Evolutionary conservation across 2,329 filamentous ascomycete species (phyloP).

Genomic region (Onygena corvina): DNA sequence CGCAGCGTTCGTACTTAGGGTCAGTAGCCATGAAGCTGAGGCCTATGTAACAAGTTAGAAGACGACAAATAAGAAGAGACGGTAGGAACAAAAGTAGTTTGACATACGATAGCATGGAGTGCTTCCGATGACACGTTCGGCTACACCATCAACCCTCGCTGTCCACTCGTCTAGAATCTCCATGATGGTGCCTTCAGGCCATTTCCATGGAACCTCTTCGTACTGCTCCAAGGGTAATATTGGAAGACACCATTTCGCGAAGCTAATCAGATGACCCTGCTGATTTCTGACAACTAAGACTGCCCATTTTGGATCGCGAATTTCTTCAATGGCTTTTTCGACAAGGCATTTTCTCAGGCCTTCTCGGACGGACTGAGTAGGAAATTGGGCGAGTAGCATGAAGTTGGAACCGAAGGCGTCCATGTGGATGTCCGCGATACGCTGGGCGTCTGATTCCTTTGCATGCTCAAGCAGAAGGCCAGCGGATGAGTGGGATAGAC

Average conservation of each 20-base stretch:
- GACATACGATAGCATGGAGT: background rate
- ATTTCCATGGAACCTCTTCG: background rate
- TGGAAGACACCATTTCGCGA: background rate
- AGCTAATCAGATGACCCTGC: background rate
- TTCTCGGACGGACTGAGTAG: conserved; percentile 17
- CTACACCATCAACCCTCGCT: background rate
- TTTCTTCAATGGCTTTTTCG: conserved; percentile 16
- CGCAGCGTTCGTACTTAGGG: conserved; percentile 15
- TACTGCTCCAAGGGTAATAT: background rate
- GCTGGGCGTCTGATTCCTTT: conserved; percentile 14
- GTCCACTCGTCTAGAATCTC: background rate
- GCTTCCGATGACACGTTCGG: background rate
- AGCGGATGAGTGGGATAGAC: too few relatives aligned
- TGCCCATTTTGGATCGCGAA: conserved; percentile 14
- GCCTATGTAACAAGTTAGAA: conserved; percentile 9
- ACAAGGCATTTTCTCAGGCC: conserved; percentile 14
- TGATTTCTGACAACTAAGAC: conserved; percentile 15
- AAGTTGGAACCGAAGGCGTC: conserved; percentile 17
- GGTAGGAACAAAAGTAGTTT: too few relatives aligned
- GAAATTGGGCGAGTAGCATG: conserved; percentile 20
- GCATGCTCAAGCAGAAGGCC: conserved; percentile 11
- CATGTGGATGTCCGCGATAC: conserved; percentile 21
- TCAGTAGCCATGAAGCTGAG: conserved; percentile 17
- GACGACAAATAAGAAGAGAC: background rate
- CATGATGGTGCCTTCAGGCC: background rate